Percentiles rank a stretch among this genome's conserved stretches.
Evolutionary conservation across 2,329 filamentous ascomycete genomes (phyloP).

Genomic region (Cadophora sp.): DNA sequence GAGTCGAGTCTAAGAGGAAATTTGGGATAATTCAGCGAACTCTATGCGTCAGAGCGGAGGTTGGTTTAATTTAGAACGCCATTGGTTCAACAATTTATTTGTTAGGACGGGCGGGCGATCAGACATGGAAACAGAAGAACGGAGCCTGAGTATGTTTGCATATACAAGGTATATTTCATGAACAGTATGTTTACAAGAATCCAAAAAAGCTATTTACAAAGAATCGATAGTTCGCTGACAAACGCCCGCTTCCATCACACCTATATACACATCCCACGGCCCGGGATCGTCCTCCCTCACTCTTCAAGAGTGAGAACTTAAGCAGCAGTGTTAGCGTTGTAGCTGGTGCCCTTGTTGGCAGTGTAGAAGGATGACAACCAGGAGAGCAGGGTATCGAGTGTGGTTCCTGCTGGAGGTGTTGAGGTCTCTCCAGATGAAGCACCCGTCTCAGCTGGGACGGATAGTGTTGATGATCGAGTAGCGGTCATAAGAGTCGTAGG

Average conservation of each 20-base stretch:
- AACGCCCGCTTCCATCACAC: background rate
- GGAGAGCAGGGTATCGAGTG: conserved; percentile 8
- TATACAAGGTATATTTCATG: conserved; percentile 8
- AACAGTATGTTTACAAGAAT: conserved; percentile 10
- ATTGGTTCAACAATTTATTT: too few relatives aligned
- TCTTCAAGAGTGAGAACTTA: background rate
- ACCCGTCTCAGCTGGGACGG: background rate
- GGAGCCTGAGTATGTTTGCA: background rate
- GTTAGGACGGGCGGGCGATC: too few relatives aligned
- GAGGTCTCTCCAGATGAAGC: conserved; percentile 3
- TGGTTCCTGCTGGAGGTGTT: conserved; percentile 5
- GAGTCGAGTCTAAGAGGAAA: too few relatives aligned
- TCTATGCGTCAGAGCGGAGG: too few relatives aligned
- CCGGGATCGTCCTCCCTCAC: background rate
- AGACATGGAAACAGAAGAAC: background rate
- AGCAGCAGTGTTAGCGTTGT: background rate
- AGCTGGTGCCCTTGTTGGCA: conserved; percentile 4
- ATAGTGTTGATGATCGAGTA: background rate
- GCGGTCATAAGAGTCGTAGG: conserved; percentile 5
- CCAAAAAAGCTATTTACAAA: conserved; percentile 10
- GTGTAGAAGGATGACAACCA: conserved; percentile 18
- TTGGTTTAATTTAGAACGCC: too few relatives aligned
- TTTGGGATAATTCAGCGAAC: too few relatives aligned
- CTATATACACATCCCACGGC: background rate
- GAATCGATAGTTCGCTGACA: conserved; percentile 8